Base-by-base conservation (phyloP, 441 rosid species). In the Populus tomentosa region DNA sequence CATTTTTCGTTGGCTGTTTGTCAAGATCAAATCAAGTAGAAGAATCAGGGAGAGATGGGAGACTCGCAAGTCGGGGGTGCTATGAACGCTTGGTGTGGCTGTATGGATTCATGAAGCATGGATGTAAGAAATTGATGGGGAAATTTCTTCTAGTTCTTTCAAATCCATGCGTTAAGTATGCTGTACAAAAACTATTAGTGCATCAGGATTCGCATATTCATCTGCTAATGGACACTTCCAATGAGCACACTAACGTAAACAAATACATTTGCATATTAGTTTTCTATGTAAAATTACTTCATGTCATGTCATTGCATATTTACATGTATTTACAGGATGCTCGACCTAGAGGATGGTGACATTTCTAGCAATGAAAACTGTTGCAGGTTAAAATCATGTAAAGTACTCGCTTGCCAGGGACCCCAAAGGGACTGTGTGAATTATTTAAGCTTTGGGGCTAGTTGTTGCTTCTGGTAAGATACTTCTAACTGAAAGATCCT, bases 1-100 rank as follows among this genome's bases (percentile, higher is more conserved):
- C 94, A 90, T 87, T 78, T 85, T 85, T 80, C 82, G 94, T 86
- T 92, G 87, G 94, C 86, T 86, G 72, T 85, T 80, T 89, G 81
- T 90, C 94, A 84, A 78, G 81, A 84, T 92, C 91, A 86, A 87
- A 88, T 88, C 93, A 88, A 84, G 79, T 75, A 71, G 84, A 80
- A 82, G 77, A 79, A 82, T 85, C 81, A 81, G 82, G 84, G 86
- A 88, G 87, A 72, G 85, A 75, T 85, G 62, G 50, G 70, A 83
- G 79, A 78, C 78, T 75, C 78, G 40, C 71, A 69, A 84, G 75
- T 79, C 74, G 73, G 81, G 32, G 32, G 32, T 30, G 32, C 32
- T 30, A 30, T 30, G 32, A 30, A 30, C 32, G 32, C 32, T 30
- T 30, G 32, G 62, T 46, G 56, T 14, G 20, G 56, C 0, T 14